Conservation (phyloP, 139 green algal species). For the Choricystis sp. region DNA sequence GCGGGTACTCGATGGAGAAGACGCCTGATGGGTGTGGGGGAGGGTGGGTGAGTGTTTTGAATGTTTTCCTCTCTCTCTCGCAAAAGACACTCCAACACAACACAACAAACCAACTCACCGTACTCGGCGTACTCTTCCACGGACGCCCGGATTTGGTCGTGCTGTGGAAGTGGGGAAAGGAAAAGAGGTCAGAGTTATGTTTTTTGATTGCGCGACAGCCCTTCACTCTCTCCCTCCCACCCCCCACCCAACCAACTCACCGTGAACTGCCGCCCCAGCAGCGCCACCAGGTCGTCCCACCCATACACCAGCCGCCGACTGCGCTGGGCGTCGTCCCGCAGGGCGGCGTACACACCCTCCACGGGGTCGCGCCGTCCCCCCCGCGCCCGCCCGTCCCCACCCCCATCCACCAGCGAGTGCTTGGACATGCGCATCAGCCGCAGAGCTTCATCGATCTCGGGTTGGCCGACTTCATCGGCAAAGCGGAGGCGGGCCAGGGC, state of each 20-base stretch:
- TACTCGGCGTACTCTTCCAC: slow-evolving; percentile 6
- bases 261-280: slow-evolving; percentile 26
- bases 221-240: too few relatives aligned
- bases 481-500: slow-evolving; percentile 74
- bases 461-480: slow-evolving; percentile 36
- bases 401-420: slow-evolving; percentile 42
- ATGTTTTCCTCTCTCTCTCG: too few relatives aligned
- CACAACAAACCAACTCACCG: too few relatives aligned
- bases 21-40: too few relatives aligned
- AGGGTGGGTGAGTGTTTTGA: too few relatives aligned
- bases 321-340: slow-evolving; percentile 23
- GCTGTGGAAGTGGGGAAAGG: too few relatives aligned
- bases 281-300: slow-evolving; percentile 26
- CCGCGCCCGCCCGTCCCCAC: neutral
- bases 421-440: slow-evolving; percentile 86
- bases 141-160: neutral
- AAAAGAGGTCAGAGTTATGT: too few relatives aligned
- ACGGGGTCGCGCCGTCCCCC: slow-evolving; percentile 15
- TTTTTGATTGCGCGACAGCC: too few relatives aligned
- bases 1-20: slow-evolving; percentile 3
- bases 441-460: slow-evolving; percentile 88
- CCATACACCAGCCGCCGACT: slow-evolving; percentile 12
- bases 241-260: neutral
- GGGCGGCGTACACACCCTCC: slow-evolving; percentile 14
- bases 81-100: too few relatives aligned